Evolutionary conservation across 2,329 filamentous ascomycete species (phyloP).

Genomic region (Massarina eburnea): DNA sequence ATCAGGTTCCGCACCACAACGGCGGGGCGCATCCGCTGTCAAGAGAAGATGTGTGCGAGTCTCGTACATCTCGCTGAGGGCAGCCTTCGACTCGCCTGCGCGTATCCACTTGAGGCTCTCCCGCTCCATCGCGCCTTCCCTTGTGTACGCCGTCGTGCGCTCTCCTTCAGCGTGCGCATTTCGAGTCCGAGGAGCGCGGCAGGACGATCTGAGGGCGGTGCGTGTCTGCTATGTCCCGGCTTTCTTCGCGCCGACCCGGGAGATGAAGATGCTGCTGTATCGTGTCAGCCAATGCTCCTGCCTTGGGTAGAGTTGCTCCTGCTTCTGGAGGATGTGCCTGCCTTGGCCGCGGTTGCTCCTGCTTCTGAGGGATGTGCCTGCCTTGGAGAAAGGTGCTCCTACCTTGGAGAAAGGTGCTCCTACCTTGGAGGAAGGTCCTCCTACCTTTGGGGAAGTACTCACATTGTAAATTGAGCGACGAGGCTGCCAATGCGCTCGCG

Average conservation of each 20-base stretch:
- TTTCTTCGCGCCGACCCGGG: constrained; percentile 50
- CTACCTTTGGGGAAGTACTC: constrained; percentile 5
- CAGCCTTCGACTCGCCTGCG: constrained; percentile 42
- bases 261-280: constrained; percentile 54
- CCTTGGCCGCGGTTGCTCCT: too few species aligned
- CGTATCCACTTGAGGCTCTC: constrained; percentile 55
- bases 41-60: constrained; percentile 53
- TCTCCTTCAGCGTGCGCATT: constrained; percentile 40
- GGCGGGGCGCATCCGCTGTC: constrained; percentile 50
- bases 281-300: constrained; percentile 50
- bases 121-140: constrained; percentile 64
- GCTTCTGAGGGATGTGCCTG: too few species aligned
- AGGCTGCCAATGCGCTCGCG: constrained; percentile 49
- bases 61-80: constrained; percentile 52
- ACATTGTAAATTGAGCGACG: constrained; percentile 55
- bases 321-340: too few species aligned
- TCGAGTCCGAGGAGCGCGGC: constrained; percentile 30
- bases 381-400: too few species aligned
- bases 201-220: constrained; percentile 47
- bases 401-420: neutral
- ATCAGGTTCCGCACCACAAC: constrained; percentile 48
- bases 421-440: too few species aligned
- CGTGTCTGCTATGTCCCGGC: constrained; percentile 59
- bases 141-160: constrained; percentile 67
- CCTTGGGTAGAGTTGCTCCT: neutral